Conservation (phyloP, 1,284 basidiomycete species). For the Anthracocystis setariae region DNA sequence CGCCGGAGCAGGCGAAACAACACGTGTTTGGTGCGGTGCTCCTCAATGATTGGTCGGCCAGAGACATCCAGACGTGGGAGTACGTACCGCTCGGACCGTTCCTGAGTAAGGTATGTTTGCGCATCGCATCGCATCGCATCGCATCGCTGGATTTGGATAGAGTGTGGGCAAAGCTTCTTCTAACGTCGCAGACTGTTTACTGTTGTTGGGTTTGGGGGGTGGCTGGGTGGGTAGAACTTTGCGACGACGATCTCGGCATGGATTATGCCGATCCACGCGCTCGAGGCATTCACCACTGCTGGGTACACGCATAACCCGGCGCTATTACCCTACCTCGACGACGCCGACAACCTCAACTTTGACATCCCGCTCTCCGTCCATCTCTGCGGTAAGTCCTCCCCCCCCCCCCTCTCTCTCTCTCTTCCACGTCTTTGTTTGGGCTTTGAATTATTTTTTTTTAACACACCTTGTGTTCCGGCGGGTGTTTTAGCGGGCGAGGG, state of each 20-base stretch:
- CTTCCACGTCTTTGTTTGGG: background rate
- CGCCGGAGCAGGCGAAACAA: conserved; percentile 26
- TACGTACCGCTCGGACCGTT: conserved; percentile 42
- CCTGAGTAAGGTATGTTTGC: conserved; percentile 21
- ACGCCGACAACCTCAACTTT: conserved; percentile 31
- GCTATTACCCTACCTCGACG: conserved; percentile 31
- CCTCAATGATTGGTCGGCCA: conserved; percentile 58
- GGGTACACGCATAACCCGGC: conserved; percentile 30
- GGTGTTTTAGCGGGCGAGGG: background rate
- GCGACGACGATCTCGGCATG: conserved; percentile 48
- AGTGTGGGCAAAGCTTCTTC: no score
- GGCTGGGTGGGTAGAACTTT: conserved; percentile 49
- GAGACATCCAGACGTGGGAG: conserved; percentile 52
- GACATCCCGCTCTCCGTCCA: conserved; percentile 32
- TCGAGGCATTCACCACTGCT: conserved; percentile 29
- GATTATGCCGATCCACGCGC: conserved; percentile 35
- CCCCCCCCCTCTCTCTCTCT: background rate
- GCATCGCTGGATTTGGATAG: no score
- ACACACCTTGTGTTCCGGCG: no score
- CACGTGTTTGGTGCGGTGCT: conserved; percentile 54
- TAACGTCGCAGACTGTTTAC: background rate
- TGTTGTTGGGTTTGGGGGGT: no score
- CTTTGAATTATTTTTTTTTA: no score
- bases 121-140: background rate
- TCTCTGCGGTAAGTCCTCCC: conserved; percentile 8